Percentiles rank a stretch among this genome's conserved stretches.
Conservation (phyloP, 2,329 filamentous ascomycete genomes). For the Plectosphaerella plurivora region DNA sequence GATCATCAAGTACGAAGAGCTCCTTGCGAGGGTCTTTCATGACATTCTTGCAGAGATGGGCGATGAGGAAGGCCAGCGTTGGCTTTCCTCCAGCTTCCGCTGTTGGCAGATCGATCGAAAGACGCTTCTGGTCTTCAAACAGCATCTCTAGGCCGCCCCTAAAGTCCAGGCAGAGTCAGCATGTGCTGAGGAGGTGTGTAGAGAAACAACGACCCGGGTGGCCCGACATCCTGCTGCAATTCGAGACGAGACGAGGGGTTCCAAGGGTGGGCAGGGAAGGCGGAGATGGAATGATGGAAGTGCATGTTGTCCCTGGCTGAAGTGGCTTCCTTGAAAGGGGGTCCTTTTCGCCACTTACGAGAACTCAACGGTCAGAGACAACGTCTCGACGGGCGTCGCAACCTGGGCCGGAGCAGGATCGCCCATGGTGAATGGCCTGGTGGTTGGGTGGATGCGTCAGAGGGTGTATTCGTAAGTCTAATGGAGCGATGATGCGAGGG, state of each 20-base stretch:
- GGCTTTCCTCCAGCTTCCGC: conserved; percentile 54
- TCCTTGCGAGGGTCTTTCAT: conserved; percentile 87
- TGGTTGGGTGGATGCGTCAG: not conserved
- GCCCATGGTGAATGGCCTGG: not conserved
- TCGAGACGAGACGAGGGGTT: not conserved
- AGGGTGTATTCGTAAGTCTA: too few relatives aligned
- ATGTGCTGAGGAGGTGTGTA: not conserved
- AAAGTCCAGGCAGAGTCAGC: conserved; percentile 3
- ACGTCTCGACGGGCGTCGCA: conserved; percentile 17
- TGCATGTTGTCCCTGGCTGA: too few relatives aligned
- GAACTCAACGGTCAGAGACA: conserved; percentile 70
- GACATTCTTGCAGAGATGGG: conserved; percentile 71
- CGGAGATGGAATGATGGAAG: not conserved
- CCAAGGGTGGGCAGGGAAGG: not conserved
- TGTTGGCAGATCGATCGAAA: conserved; percentile 64
- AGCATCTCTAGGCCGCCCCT: conserved; percentile 93
- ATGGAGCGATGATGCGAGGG: too few relatives aligned
- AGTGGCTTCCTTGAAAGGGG: too few relatives aligned
- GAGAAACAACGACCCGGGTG: too few relatives aligned
- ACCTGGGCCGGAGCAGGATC: not conserved
- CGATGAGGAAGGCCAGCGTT: conserved; percentile 72
- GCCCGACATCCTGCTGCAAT: not conserved
- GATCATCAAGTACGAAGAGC: conserved; percentile 80
- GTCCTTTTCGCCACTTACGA: conserved; percentile 29
- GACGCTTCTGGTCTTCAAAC: conserved; percentile 77